A percentile compares a stretch with the other conserved stretches of the same genome.
Evolutionary conservation across 176 grass and related monocot genomes (phyloP).

Genomic region (Juncus inflexus): DNA sequence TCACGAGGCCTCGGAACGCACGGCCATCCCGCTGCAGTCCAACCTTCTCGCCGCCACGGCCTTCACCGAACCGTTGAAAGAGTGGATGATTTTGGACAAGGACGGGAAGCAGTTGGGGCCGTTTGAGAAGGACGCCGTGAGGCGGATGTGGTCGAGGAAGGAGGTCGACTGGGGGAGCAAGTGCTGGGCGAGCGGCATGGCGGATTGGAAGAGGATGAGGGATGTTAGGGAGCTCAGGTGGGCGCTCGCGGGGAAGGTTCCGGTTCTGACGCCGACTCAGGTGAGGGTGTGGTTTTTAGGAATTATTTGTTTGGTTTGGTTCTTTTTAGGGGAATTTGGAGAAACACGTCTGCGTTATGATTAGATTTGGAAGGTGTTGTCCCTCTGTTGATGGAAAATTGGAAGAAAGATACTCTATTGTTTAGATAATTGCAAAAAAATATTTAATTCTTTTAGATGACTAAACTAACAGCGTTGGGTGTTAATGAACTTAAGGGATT

Average conservation of each 20-base stretch:
- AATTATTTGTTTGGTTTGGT: not conserved
- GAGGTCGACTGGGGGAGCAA: slow-evolving; percentile 91
- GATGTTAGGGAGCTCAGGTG: slow-evolving; percentile 95
- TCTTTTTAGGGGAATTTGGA: too few species aligned
- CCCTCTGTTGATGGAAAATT: too few species aligned
- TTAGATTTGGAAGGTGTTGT: too few species aligned
- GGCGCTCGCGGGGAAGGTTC: slow-evolving; percentile 70
- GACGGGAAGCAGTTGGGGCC: slow-evolving; percentile 77
- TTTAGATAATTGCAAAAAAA: too few species aligned
- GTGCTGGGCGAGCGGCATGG: slow-evolving; percentile 93
- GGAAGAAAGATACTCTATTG: too few species aligned
- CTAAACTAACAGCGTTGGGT: too few species aligned
- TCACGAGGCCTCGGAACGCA: slow-evolving; percentile 92
- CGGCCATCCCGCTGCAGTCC: slow-evolving; percentile 93
- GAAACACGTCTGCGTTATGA: too few species aligned
- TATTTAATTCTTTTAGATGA: too few species aligned
- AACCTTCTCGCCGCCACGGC: slow-evolving; percentile 87
- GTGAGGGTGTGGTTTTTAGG: slow-evolving; percentile 39
- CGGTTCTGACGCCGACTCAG: slow-evolving; percentile 90
- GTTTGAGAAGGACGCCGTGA: slow-evolving; percentile 93
- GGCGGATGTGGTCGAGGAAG: slow-evolving; percentile 89
- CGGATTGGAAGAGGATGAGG: slow-evolving; percentile 91
- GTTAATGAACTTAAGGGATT: too few species aligned
- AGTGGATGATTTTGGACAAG: slow-evolving; percentile 98
- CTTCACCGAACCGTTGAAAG: slow-evolving; percentile 94